Percentiles rank a stretch among this genome's conserved stretches.
phyloP scores from a whole-genome alignment of 345 rosid genomes.

The Eucalyptus marginata region DNA sequence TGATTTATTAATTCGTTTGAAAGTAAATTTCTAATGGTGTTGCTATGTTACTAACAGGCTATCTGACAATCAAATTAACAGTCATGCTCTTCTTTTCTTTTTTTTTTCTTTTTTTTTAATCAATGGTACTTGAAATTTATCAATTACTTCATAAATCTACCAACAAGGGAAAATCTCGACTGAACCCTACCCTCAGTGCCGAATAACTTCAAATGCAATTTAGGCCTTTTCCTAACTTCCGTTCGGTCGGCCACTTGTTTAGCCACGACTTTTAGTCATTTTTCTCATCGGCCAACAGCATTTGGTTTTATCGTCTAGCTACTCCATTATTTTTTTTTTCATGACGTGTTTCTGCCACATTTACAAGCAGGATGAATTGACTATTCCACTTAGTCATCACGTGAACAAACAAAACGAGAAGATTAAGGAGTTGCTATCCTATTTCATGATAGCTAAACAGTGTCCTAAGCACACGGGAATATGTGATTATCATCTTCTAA shows the following conservation, averaged over 20 bases:
- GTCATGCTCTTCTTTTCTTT: too few relatives aligned
- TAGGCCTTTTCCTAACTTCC: neutral
- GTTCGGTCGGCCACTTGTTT: too few relatives aligned
- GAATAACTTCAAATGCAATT: neutral
- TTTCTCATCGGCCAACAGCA: too few relatives aligned
- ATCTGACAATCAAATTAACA: neutral
- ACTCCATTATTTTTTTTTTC: neutral
- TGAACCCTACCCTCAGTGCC: neutral
- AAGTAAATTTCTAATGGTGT: too few relatives aligned
- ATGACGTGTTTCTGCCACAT: neutral
- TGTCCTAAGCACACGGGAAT: neutral
- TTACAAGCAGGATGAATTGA: neutral
- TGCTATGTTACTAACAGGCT: neutral
- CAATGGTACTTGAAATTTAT: neutral
- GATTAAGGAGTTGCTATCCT: neutral
- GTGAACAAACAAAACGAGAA: neutral
- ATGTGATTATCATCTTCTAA: neutral
- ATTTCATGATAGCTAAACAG: neutral
- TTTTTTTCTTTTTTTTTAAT: accelerated
- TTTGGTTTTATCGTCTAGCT: too few relatives aligned
- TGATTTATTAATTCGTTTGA: too few relatives aligned
- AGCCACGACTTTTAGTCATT: too few relatives aligned
- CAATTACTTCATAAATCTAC: neutral
- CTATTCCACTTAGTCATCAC: neutral
- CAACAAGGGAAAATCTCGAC: neutral